Conservation (phyloP, 805 yeast genomes). For the Yarrowia sp. region DNA sequence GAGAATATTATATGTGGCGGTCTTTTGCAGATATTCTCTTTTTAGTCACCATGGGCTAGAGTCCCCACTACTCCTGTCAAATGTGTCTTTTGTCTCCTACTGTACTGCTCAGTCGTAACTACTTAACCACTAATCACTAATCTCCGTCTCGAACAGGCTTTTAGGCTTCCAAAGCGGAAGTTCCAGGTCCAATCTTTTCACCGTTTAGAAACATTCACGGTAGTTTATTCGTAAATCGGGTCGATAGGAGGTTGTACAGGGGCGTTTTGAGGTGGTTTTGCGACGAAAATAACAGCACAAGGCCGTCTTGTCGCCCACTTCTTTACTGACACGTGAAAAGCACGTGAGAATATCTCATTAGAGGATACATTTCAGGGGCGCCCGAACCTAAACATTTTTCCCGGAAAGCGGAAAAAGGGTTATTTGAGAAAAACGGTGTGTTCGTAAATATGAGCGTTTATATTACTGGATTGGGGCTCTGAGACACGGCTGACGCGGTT, state of each 20-base stretch:
- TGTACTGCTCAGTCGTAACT: too few species aligned
- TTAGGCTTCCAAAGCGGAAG: constrained; percentile 4
- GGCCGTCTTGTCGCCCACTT: too few species aligned
- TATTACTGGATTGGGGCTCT: neutral
- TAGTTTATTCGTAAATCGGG: too few species aligned
- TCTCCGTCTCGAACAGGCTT: neutral
- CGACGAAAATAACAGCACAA: too few species aligned
- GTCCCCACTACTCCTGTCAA: too few species aligned
- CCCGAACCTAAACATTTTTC: constrained; percentile 17
- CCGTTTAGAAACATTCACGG: too few species aligned
- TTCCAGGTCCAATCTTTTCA: neutral
- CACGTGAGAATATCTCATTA: neutral
- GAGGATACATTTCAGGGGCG: constrained; percentile 16
- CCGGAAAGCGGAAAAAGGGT: constrained; percentile 23
- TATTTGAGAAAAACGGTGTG: neutral
- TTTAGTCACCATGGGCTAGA: too few species aligned
- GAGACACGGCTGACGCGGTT: neutral
- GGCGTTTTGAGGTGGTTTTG: too few species aligned
- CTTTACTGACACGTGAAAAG: neutral
- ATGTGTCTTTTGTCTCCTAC: too few species aligned
- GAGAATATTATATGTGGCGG: too few species aligned
- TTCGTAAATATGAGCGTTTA: neutral
- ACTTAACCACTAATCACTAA: neutral
- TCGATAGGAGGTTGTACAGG: neutral
- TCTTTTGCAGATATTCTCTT: too few species aligned